These are phyloP conservation scores for Saccharomycopsis phalli DNA, from an alignment of 1,139 yeast species.

Conservation along the genomic window DNA sequence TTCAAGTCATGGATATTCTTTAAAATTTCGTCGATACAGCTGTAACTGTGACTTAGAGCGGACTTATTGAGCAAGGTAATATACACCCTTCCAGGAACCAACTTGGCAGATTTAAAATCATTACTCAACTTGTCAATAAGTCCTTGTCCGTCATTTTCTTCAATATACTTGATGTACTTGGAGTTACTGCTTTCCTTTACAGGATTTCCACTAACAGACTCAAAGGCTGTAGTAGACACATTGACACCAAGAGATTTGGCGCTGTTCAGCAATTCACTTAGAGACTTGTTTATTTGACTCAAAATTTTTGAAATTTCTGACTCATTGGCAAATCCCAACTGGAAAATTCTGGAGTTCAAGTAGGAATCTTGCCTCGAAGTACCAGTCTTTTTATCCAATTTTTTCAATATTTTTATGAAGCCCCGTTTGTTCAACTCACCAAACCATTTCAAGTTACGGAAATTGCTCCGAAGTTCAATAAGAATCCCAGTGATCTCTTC, in stretches of 20 bases:
- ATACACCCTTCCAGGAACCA: conserved; percentile 28
- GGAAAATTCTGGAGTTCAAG: conserved; percentile 59
- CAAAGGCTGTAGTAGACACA: conserved; percentile 12
- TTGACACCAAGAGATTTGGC: conserved; percentile 21
- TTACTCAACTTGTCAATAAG: conserved; percentile 35
- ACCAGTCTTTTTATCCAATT: conserved; percentile 80
- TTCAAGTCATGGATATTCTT: conserved; percentile 38
- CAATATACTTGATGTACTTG: conserved; percentile 30
- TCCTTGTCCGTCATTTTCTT: conserved; percentile 37
- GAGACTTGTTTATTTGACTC: conserved; percentile 44
- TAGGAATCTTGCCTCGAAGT: conserved; percentile 59
- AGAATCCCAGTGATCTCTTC: conserved; percentile 73
- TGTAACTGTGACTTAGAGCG: conserved; percentile 40
- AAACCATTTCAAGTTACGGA: conserved; percentile 84
- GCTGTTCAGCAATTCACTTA: conserved; percentile 40
- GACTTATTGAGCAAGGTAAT: conserved; percentile 53
- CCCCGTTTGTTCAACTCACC: conserved; percentile 92
- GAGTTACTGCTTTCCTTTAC: no score
- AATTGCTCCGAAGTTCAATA: conserved; percentile 67
- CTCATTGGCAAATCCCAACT: conserved; percentile 70
- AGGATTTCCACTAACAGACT: conserved; percentile 25
- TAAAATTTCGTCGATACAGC: conserved; percentile 51
- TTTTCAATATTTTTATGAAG: conserved; percentile 79
- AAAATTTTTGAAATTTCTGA: conserved; percentile 47
- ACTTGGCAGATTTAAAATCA: conserved; percentile 31